Percentiles rank a stretch among this genome's conserved stretches.
These are phyloP conservation scores for Populus simonii DNA, from an alignment of 345 rosid genomes.

Conservation along the genomic window DNA sequence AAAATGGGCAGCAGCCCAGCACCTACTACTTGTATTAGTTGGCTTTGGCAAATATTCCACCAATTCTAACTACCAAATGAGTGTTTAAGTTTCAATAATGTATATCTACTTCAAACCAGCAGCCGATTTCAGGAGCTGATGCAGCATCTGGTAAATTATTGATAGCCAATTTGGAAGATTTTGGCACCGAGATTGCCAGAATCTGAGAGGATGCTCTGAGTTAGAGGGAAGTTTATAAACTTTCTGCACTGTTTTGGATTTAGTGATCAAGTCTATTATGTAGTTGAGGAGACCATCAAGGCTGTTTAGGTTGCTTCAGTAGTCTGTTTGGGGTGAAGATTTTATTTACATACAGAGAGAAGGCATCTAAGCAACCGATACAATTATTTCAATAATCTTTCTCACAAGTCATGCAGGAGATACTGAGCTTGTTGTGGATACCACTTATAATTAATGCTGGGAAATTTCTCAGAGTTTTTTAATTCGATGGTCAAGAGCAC, in stretches of 20 bases:
- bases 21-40: conserved; percentile 23
- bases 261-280: background rate
- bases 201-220: background rate
- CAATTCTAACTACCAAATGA: conserved; percentile 13
- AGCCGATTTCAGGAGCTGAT: background rate
- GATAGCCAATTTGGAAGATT: background rate
- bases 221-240: background rate
- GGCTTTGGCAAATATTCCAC: conserved; percentile 18
- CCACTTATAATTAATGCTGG: background rate
- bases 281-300: background rate
- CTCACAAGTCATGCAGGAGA: background rate
- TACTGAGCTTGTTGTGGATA: too few relatives aligned
- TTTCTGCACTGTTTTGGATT: conserved; percentile 1
- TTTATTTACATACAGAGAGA: background rate
- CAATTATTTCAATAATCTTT: background rate
- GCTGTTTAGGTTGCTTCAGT: background rate
- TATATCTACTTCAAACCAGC: background rate
- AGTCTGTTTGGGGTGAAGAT: background rate
- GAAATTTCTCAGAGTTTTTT: background rate
- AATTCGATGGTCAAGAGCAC: background rate
- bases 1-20: conserved; percentile 16
- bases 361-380: background rate
- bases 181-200: background rate
- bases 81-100: background rate
- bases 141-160: background rate